A percentile compares a stretch with the other conserved stretches of the same genome.
phyloP scores from a whole-genome alignment of 176 grass and related monocot genomes.

The Pharus latifolius region DNA sequence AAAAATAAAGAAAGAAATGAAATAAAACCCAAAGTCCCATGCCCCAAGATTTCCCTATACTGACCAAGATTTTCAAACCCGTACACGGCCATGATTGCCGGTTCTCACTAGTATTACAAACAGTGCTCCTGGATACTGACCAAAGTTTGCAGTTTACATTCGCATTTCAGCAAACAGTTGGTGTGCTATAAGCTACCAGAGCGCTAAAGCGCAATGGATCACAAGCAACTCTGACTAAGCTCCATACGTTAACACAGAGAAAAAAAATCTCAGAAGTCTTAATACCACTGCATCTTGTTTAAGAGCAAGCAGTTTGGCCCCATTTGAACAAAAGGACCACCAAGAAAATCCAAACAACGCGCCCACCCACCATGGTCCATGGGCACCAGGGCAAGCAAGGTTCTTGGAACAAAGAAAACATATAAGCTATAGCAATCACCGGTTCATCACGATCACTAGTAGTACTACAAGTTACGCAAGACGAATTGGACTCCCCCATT shows the following conservation, averaged over 20 bases:
- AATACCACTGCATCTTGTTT: background rate
- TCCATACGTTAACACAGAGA: background rate
- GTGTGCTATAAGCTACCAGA: background rate
- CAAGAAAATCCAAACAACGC: background rate
- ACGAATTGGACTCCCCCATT: background rate
- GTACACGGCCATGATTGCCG: background rate
- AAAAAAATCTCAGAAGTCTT: background rate
- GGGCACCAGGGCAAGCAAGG: background rate
- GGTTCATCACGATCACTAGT: background rate
- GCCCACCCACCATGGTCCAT: background rate
- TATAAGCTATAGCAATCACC: background rate
- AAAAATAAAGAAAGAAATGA: too few species aligned
- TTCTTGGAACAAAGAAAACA: background rate
- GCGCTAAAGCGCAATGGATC: background rate
- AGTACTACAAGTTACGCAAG: background rate
- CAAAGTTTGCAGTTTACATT: background rate
- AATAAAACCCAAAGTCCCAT: too few species aligned
- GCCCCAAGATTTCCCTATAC: background rate
- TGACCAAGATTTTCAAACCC: background rate
- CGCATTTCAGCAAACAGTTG: conserved; percentile 26
- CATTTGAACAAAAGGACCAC: background rate
- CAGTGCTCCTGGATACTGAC: background rate
- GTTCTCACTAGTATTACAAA: background rate
- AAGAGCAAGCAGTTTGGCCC: background rate
- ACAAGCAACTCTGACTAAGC: background rate